A percentile compares a stretch with the other conserved stretches of the same genome.
These are phyloP conservation scores for Senecio squalidus DNA, from an alignment of 140 eudicot genomes.

Conservation along the genomic window DNA sequence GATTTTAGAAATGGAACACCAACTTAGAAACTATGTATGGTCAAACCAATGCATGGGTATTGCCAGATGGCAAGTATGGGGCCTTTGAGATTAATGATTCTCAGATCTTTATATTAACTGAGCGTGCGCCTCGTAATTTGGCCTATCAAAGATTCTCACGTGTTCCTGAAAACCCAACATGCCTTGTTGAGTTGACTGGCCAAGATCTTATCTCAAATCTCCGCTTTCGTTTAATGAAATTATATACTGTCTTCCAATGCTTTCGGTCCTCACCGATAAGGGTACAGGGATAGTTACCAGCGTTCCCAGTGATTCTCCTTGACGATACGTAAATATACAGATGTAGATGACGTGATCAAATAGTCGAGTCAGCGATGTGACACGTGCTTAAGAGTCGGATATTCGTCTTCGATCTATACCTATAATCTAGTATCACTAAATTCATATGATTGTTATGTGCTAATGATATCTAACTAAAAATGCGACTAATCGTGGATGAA, in stretches of 20 bases:
- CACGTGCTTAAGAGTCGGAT: too few relatives aligned
- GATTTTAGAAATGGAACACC: too few relatives aligned
- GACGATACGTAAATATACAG: too few relatives aligned
- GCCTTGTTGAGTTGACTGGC: slow-evolving; percentile 75
- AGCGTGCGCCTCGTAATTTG: slow-evolving; percentile 61
- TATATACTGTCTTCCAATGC: slow-evolving; percentile 75
- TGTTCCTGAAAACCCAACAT: slow-evolving; percentile 58
- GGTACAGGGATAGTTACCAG: slow-evolving; percentile 91
- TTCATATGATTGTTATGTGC: too few relatives aligned
- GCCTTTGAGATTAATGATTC: slow-evolving; percentile 71
- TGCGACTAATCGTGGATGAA: too few relatives aligned
- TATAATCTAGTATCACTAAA: too few relatives aligned
- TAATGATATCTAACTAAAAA: too few relatives aligned
- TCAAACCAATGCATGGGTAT: slow-evolving; percentile 81
- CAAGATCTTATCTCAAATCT: slow-evolving; percentile 69
- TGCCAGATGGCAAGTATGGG: slow-evolving; percentile 81
- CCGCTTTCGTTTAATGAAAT: slow-evolving; percentile 60
- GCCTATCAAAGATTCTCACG: slow-evolving; percentile 71
- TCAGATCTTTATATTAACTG: slow-evolving; percentile 58
- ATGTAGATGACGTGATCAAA: too few relatives aligned
- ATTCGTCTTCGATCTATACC: too few relatives aligned
- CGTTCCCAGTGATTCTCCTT: slow-evolving; percentile 88
- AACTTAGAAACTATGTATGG: slow-evolving; percentile 91
- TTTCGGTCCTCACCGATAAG: slow-evolving; percentile 77
- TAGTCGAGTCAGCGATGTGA: too few relatives aligned